Base-by-base conservation (phyloP, 192 early-diverging fungal genomes). In the Dissophora globulifera region DNA sequence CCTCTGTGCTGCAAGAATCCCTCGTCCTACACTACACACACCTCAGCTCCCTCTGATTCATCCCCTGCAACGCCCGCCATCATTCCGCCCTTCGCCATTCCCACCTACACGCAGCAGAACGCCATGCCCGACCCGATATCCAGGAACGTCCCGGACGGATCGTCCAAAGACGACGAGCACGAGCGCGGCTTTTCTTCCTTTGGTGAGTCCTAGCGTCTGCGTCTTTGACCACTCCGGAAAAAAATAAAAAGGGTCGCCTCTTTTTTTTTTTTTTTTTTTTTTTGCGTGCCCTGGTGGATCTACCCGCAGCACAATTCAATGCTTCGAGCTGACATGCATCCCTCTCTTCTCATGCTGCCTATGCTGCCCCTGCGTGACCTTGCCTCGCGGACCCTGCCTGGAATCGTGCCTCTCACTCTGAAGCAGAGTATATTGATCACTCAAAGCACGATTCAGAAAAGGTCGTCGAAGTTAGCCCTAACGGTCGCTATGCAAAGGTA, bases 401-500 rank as follows among this genome's bases (percentile, higher is more conserved):
- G n/a, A n/a, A n/a, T n/a, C n/a, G n/a, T n/a, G n/a, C n/a, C n/a
- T 16, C 4, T 29, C 35, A 15, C 16, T 26, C 27, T 27, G 17
- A 40, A 64, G 82, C 70, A 51, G 85, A 84, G 35, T 76, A 83
- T 46, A 68, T 84, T 58, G 85, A 86, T 74, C 78, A 74, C 31
- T 87, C 85, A 19, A 79, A 78, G 55, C 80, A 82, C 26, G 82
- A 85, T 72, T 61, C 69, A 48, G 85, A 87, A 82, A 78, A 76
- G 52, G 82, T 83, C 20, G 81, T 87, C 50, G 85, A 87, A 76
- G 79, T 83, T 22, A 82, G 82, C 31, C 78, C 80, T 23, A 82
- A 83, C 53, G 70, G 75, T 41, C 70, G 85, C 43, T 87, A 85
- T 70, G 80, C 83, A 30, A 82, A 78, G 59, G 80, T 82, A 82